phyloP scores from a whole-genome alignment of 2,329 filamentous ascomycete species.

The Fusarium proliferatum region DNA sequence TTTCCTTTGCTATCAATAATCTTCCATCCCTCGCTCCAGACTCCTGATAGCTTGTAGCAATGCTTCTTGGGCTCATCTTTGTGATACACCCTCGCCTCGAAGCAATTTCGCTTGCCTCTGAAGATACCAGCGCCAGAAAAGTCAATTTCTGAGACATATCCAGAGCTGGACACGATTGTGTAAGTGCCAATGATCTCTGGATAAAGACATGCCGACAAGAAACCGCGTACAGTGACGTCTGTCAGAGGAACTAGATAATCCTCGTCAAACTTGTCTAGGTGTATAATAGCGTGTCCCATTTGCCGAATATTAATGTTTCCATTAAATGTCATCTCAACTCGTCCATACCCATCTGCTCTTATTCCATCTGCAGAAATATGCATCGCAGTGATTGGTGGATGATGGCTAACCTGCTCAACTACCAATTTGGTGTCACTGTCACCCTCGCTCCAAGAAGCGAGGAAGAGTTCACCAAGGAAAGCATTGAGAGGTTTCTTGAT shows the following conservation, averaged over 20 bases:
- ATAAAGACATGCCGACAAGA: slow-evolving; percentile 60
- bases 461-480: slow-evolving; percentile 63
- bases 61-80: slow-evolving; percentile 46
- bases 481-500: slow-evolving; percentile 66
- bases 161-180: slow-evolving; percentile 57
- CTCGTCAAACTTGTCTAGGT: slow-evolving; percentile 61
- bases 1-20: slow-evolving; percentile 48
- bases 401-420: slow-evolving; percentile 63
- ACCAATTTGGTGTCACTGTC: slow-evolving; percentile 48
- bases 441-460: slow-evolving; percentile 53
- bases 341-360: slow-evolving; percentile 61
- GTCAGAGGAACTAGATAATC: slow-evolving; percentile 62
- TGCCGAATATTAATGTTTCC: slow-evolving; percentile 62
- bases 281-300: slow-evolving; percentile 61
- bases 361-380: slow-evolving; percentile 58
- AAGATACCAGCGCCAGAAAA: slow-evolving; percentile 60
- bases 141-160: slow-evolving; percentile 58
- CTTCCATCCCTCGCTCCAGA: slow-evolving; percentile 41
- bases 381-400: slow-evolving; percentile 65
- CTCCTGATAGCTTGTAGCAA: slow-evolving; percentile 25
- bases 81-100: slow-evolving; percentile 56
- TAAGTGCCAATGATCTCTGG: slow-evolving; percentile 60
- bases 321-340: slow-evolving; percentile 64
- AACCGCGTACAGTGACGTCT: slow-evolving; percentile 60
- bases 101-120: slow-evolving; percentile 53